These are phyloP conservation scores for Hondaea fermentalgiana DNA, from an alignment of 108 stramenopile species.

Conservation along the genomic window DNA sequence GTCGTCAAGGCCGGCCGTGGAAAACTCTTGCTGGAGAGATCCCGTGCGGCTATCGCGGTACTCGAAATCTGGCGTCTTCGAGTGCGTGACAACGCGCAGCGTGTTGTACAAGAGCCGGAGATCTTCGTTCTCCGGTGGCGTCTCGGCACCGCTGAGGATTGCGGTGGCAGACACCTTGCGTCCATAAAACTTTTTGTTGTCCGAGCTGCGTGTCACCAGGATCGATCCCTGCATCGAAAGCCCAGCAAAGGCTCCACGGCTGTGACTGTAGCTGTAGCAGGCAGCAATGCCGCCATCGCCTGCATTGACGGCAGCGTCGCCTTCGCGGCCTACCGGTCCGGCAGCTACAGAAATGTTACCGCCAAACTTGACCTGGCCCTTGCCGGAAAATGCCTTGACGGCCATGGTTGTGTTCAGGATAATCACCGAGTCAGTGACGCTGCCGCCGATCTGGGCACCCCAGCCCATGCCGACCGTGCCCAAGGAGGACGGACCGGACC, in stretches of 20 bases:
- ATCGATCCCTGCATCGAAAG: slow-evolving; percentile 79
- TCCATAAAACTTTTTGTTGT: slow-evolving; percentile 93
- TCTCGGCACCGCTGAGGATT: slow-evolving; percentile 40
- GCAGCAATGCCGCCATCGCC: slow-evolving; percentile 60
- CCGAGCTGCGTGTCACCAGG: slow-evolving; percentile 65
- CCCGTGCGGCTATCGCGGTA: slow-evolving; percentile 6
- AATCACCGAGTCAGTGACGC: slow-evolving; percentile 75
- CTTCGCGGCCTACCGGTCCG: slow-evolving; percentile 78
- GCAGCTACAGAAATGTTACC: slow-evolving; percentile 81
- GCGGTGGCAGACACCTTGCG: slow-evolving; percentile 33
- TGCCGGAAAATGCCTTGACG: slow-evolving; percentile 63
- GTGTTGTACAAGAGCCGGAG: neutral
- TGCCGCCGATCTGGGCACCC: slow-evolving; percentile 67
- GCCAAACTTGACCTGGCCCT: slow-evolving; percentile 72
- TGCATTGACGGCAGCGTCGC: slow-evolving; percentile 65
- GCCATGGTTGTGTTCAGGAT: slow-evolving; percentile 84
- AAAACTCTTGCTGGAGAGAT: neutral
- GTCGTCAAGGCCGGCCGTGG: neutral
- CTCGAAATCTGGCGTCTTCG: neutral
- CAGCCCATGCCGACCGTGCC: slow-evolving; percentile 68
- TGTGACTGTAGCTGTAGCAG: slow-evolving; percentile 78
- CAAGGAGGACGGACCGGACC: slow-evolving; percentile 74
- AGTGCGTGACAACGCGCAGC: neutral
- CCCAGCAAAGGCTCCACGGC: slow-evolving; percentile 85
- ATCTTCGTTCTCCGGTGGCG: slow-evolving; percentile 6